Conservation (phyloP, 805 yeast species). For the Kuraishia cidri region DNA sequence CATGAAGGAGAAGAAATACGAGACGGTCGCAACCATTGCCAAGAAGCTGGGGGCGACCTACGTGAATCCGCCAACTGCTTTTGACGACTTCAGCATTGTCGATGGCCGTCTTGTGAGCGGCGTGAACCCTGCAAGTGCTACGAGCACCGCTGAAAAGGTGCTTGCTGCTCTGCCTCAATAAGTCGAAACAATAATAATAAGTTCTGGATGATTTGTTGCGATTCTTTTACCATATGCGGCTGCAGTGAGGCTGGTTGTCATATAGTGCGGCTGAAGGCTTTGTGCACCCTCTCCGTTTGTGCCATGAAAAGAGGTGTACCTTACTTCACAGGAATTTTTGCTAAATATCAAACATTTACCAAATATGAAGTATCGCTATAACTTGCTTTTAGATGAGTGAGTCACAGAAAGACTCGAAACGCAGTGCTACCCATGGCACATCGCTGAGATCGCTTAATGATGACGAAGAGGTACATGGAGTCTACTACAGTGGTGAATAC, state of each 20-base stretch:
- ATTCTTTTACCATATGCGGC: neutral
- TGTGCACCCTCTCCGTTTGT: neutral
- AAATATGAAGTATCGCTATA: too few relatives aligned
- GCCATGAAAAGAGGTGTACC: neutral
- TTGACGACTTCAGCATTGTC: slow-evolving; percentile 36
- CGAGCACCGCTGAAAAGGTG: slow-evolving; percentile 5
- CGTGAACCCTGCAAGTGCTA: slow-evolving; percentile 36
- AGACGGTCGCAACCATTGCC: slow-evolving; percentile 28
- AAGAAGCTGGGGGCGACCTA: slow-evolving; percentile 31
- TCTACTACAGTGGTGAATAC: too few relatives aligned
- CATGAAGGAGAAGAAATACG: slow-evolving; percentile 17
- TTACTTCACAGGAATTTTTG: neutral
- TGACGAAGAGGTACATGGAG: too few relatives aligned
- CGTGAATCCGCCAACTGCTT: slow-evolving; percentile 38
- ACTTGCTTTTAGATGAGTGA: too few relatives aligned
- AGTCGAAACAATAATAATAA: too few relatives aligned
- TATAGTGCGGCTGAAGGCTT: neutral
- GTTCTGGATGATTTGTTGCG: neutral
- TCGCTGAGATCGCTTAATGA: too few relatives aligned
- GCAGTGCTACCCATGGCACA: too few relatives aligned
- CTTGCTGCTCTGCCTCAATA: slow-evolving; percentile 2
- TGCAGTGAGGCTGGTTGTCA: neutral
- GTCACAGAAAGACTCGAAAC: too few relatives aligned
- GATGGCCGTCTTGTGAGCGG: slow-evolving; percentile 63
- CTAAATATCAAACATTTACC: too few relatives aligned